A percentile compares a stretch with the other conserved stretches of the same genome.
These are phyloP conservation scores for Balansia obtecta DNA, from an alignment of 2,329 filamentous ascomycete species.

Conservation along the genomic window DNA sequence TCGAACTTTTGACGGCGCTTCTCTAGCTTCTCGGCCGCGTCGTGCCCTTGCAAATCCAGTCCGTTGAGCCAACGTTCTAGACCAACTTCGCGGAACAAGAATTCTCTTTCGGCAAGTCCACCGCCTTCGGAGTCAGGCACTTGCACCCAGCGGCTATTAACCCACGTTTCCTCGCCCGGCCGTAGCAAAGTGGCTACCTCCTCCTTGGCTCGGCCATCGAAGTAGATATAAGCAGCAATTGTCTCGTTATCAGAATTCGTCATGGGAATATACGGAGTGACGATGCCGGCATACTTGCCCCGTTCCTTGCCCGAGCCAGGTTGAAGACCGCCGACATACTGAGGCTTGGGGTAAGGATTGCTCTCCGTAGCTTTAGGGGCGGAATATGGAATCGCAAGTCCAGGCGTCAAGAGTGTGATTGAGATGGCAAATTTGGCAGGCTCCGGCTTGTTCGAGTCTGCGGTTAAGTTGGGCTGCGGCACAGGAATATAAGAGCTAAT, in stretches of 20 bases:
- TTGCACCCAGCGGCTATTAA: constrained; percentile 96
- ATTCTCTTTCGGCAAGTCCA: constrained; percentile 89
- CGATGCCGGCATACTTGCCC: constrained; percentile 36
- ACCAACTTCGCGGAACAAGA: constrained; percentile 92
- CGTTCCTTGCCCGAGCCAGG: constrained; percentile 39
- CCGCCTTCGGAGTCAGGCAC: constrained; percentile 84
- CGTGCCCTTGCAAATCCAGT: constrained; percentile 84
- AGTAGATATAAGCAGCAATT: constrained; percentile 97
- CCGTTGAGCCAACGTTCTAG: constrained; percentile 95
- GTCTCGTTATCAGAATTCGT: constrained; percentile 93
- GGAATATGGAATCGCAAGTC: constrained; percentile 83
- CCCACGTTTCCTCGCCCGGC: constrained; percentile 95
- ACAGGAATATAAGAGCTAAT: constrained; percentile 98
- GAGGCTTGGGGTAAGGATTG: constrained; percentile 70
- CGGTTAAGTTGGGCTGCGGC: constrained; percentile 62
- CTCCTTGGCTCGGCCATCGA: constrained; percentile 88
- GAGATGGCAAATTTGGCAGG: constrained; percentile 96
- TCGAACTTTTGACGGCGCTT: constrained; percentile 74
- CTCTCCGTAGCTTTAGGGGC: constrained; percentile 66
- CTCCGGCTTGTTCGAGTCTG: constrained; percentile 62
- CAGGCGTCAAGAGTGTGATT: constrained; percentile 85
- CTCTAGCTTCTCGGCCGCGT: constrained; percentile 81
- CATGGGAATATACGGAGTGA: constrained; percentile 81
- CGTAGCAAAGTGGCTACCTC: constrained; percentile 90
- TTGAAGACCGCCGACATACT: constrained; percentile 59